phyloP scores from a whole-genome alignment of 2,329 filamentous ascomycete species.

The Microdochium nivale region DNA sequence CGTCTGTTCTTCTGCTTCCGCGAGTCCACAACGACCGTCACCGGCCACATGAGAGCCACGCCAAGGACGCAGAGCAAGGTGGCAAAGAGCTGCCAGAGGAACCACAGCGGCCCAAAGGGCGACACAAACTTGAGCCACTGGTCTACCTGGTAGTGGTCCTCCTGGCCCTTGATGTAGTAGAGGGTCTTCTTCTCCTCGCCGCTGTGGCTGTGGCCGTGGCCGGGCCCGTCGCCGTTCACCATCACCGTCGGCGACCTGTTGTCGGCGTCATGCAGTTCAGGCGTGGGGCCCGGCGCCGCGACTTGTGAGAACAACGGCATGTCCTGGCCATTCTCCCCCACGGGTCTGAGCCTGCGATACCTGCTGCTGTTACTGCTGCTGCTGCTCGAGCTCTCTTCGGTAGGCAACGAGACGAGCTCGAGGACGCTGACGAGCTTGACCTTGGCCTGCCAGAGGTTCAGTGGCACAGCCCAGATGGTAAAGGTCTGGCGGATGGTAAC shows the following conservation, averaged over 20 bases:
- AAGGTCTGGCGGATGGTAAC: constrained; percentile 68
- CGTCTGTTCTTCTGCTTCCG: neutral
- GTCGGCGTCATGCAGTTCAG: constrained; percentile 8
- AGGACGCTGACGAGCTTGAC: constrained; percentile 63
- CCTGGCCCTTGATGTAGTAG: constrained; percentile 69
- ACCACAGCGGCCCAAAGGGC: constrained; percentile 46
- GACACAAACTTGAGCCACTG: constrained; percentile 67
- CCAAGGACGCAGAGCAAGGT: constrained; percentile 57
- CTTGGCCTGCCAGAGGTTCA: constrained; percentile 51
- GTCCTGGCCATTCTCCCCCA: neutral
- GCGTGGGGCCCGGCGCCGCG: neutral
- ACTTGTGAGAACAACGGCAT: neutral
- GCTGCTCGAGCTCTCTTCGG: constrained; percentile 13
- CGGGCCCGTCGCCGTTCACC: neutral
- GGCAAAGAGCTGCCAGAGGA: constrained; percentile 53
- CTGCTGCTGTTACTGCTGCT: constrained; percentile 9
- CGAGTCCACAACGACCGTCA: neutral
- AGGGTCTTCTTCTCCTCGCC: too few relatives aligned
- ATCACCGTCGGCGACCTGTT: constrained; percentile 6
- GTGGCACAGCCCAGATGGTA: constrained; percentile 67
- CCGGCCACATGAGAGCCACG: constrained; percentile 24
- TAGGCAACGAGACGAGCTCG: constrained; percentile 41
- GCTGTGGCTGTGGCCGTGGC: neutral
- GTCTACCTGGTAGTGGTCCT: constrained; percentile 73
- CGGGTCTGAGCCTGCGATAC: constrained; percentile 2